Evolutionary conservation across 2,329 filamentous ascomycete species (phyloP).

Genomic region (Lasiodiplodia gonubiensis): DNA sequence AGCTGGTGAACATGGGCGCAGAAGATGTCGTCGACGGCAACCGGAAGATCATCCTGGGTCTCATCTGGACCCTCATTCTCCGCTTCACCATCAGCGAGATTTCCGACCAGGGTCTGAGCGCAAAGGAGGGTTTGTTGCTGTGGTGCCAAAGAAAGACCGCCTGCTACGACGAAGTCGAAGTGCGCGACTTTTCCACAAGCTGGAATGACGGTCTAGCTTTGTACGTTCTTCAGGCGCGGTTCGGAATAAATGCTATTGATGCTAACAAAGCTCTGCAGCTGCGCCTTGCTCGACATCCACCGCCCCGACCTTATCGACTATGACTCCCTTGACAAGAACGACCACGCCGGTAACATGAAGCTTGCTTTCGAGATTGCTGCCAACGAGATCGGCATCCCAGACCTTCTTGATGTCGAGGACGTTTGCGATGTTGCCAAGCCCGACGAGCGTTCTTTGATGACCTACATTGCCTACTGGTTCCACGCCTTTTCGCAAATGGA

Average conservation of each 20-base stretch:
- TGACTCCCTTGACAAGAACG: conserved; percentile 88
- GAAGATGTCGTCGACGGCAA: conserved; percentile 99
- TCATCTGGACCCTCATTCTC: conserved; percentile 98
- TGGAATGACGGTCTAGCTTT: conserved; percentile 99
- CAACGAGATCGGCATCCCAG: conserved; percentile 95
- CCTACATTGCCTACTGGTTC: conserved; percentile 99
- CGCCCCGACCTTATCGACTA: conserved; percentile 97
- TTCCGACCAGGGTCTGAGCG: conserved; percentile 96
- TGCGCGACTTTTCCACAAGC: conserved; percentile 90
- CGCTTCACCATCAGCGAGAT: conserved; percentile 99
- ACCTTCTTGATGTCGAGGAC: conserved; percentile 94
- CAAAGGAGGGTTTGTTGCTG: conserved; percentile 90
- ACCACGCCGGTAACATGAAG: conserved; percentile 97
- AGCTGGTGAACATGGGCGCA: conserved; percentile 97
- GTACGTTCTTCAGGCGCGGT: conserved; percentile 39
- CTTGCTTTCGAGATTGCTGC: conserved; percentile 95
- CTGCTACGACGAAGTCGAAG: conserved; percentile 96
- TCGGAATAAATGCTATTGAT: conserved; percentile 1
- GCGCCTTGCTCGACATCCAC: conserved; percentile 94
- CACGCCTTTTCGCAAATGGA: conserved; percentile 99
- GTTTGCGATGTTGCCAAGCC: conserved; percentile 96
- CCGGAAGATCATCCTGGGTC: conserved; percentile 91
- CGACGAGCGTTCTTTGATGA: conserved; percentile 97
- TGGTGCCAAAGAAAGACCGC: conserved; percentile 99
- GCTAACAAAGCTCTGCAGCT: conserved; percentile 52